A percentile compares a stretch with the other conserved stretches of the same genome.
Evolutionary conservation across 345 rosid species (phyloP).

Genomic region (Mallotus nudiflorus): DNA sequence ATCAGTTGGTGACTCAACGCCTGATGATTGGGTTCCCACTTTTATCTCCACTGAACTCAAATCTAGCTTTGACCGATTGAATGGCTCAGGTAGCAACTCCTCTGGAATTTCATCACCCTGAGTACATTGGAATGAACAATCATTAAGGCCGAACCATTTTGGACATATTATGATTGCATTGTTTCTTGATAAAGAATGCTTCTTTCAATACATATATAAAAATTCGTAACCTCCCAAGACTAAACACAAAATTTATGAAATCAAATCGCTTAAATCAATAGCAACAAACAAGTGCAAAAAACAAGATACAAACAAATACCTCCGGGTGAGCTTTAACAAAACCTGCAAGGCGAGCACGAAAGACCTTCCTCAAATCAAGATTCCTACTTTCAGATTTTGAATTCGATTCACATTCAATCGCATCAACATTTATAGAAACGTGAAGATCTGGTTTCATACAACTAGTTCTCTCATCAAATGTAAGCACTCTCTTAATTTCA

Average conservation of each 20-base stretch:
- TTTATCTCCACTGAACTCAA: slow-evolving; percentile 7
- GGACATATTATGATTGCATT: too few relatives aligned
- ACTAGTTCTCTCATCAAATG: slow-evolving; percentile 60
- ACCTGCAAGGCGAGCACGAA: slow-evolving; percentile 54
- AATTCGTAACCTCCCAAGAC: too few relatives aligned
- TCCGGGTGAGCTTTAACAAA: slow-evolving; percentile 62
- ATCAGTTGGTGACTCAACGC: slow-evolving; percentile 5
- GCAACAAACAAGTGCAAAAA: neutral
- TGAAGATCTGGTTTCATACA: slow-evolving; percentile 88
- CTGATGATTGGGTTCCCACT: slow-evolving; percentile 12
- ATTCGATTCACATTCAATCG: slow-evolving; percentile 36
- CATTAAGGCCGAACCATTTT: neutral
- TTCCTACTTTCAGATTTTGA: slow-evolving; percentile 43
- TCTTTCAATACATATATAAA: too few relatives aligned
- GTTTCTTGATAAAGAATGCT: too few relatives aligned
- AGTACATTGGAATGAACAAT: neutral
- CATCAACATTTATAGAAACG: slow-evolving; percentile 52
- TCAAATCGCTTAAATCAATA: too few relatives aligned
- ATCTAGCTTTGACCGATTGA: slow-evolving; percentile 34
- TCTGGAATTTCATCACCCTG: slow-evolving; percentile 84
- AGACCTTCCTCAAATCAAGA: slow-evolving; percentile 53
- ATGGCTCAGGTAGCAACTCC: slow-evolving; percentile 72
- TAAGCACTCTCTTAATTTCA: slow-evolving; percentile 56
- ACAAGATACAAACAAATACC: slow-evolving; percentile 37
- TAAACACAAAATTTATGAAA: too few relatives aligned